These are phyloP conservation scores for Neohortaea acidophila DNA, from an alignment of 495 filamentous ascomycete genomes.

Conservation along the genomic window DNA sequence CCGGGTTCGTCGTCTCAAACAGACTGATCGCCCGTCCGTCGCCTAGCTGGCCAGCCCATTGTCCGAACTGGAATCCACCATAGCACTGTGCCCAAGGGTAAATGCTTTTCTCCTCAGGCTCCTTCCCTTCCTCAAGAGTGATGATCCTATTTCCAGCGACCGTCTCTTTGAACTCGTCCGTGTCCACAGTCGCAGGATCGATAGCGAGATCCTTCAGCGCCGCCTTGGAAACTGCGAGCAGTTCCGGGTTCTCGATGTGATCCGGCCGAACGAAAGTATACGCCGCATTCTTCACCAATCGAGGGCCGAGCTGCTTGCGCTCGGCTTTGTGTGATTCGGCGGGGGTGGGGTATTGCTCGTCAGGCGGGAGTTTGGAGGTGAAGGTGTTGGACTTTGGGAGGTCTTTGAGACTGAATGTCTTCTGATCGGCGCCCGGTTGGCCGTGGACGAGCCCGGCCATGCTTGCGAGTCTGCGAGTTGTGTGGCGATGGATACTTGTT, in stretches of 20 bases:
- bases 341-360: conserved; percentile 67
- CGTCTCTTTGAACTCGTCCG: conserved; percentile 56
- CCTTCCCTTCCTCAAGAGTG: conserved; percentile 31
- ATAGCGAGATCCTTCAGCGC: conserved; percentile 72
- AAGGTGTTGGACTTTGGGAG: conserved; percentile 79
- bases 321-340: conserved; percentile 63
- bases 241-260: conserved; percentile 48
- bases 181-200: conserved; percentile 45
- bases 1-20: conserved; percentile 73
- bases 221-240: conserved; percentile 60
- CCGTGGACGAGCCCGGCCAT: conserved; percentile 40
- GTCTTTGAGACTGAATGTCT: conserved; percentile 26
- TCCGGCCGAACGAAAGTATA: conserved; percentile 87
- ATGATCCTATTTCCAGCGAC: conserved; percentile 66
- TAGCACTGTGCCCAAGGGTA: conserved; percentile 99
- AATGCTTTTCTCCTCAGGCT: conserved; percentile 38
- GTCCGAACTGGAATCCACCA: conserved; percentile 62
- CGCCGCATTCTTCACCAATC: conserved; percentile 68
- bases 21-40: conserved; percentile 89
- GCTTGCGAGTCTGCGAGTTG: conserved; percentile 26
- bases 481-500: conserved; percentile 2
- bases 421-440: conserved; percentile 17
- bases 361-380: conserved; percentile 62
- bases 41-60: conserved; percentile 89
- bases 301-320: conserved; percentile 58